Percentiles rank a stretch among this genome's conserved stretches.
These are phyloP conservation scores for Nevesoporus exiguus DNA, from an alignment of 768 basidiomycete genomes.

Conservation along the genomic window DNA sequence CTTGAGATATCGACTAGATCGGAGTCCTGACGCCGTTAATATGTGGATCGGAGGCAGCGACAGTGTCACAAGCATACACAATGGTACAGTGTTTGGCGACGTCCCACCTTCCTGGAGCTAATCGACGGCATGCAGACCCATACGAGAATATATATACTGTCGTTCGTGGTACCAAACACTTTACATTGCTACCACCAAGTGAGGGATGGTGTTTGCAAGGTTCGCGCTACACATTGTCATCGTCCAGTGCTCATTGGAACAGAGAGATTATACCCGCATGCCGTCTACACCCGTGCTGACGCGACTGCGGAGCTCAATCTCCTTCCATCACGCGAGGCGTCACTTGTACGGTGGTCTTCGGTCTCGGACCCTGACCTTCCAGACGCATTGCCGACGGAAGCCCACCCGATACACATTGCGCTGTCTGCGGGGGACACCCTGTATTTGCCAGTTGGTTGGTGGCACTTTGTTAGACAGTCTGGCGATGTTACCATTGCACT, in stretches of 20 bases:
- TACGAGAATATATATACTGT: conserved; percentile 95
- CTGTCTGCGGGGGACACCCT: conserved; percentile 73
- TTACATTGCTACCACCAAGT: conserved; percentile 84
- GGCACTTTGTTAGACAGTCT: conserved; percentile 83
- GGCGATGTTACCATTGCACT: conserved; percentile 61
- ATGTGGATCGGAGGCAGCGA: conserved; percentile 83
- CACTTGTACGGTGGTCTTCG: conserved; percentile 80
- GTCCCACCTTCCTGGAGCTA: background rate
- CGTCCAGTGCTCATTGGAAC: conserved; percentile 14
- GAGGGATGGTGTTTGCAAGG: conserved; percentile 83
- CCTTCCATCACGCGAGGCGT: conserved; percentile 31
- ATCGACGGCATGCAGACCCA: conserved; percentile 49
- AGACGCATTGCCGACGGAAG: conserved; percentile 44
- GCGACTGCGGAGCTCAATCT: conserved; percentile 26
- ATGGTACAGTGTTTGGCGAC: conserved; percentile 47
- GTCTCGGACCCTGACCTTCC: conserved; percentile 54
- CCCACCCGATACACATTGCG: conserved; percentile 64
- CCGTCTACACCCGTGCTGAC: conserved; percentile 48
- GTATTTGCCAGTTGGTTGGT: conserved; percentile 93
- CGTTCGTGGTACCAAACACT: conserved; percentile 78
- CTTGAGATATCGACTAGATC: conserved; percentile 36
- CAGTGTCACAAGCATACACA: conserved; percentile 84
- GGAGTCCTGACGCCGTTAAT: conserved; percentile 83
- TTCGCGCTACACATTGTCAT: conserved; percentile 30
- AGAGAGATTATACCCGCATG: conserved; percentile 67